Evolutionary conservation across 257 asterid species (phyloP), one percentile per base, ranked within the genome.

Genomic region (Ilex aquifolium): DNA sequence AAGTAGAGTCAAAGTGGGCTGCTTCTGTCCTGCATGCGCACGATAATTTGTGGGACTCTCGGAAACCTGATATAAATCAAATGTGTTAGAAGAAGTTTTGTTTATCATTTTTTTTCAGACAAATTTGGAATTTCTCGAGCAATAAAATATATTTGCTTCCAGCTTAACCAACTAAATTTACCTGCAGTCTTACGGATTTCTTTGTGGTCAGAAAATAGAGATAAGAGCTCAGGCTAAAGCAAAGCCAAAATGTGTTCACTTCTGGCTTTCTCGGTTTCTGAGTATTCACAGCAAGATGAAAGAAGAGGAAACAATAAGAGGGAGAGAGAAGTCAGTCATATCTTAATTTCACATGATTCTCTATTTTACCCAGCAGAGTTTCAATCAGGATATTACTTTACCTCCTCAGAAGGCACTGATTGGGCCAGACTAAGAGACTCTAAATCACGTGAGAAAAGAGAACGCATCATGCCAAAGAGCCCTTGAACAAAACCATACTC

Each of bases 181-280:
- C 99, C 93, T 77, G 97, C 52, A 92, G 78, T 84, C 85, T 80
- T 66, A 87, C 70, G 57, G 91, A 83, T 76, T 81, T 82, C 85
- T 85, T 87, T 21, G 85, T 82, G 31, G 85, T 93, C 75, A 89
- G 85, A 73, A 85, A 85, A 77, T 86, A 84, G 48, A 92, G 94
- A 75, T 92, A 92, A 17, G 99, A 82, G 84, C 94, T 89, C 77
- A 92, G 80, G 81, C 86, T 87, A 77, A 92, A 87, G 87, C 97
- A 87, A 64, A 92, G 85, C 63, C 86, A 81, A 68, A 85, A 79
- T 64, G 73, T 79, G 81, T 78, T 82, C 73, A 86, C 56, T 75
- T 79, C 97, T 61, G 83, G 79, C 79, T 85, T 85, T 83, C 78
- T 84, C 73, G 65, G 82, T 51, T 65, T 70, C 97, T 87, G 88